Base-by-base conservation (phyloP, 371 early-diverging fungal species). In the Nematocida displodere region DNA sequence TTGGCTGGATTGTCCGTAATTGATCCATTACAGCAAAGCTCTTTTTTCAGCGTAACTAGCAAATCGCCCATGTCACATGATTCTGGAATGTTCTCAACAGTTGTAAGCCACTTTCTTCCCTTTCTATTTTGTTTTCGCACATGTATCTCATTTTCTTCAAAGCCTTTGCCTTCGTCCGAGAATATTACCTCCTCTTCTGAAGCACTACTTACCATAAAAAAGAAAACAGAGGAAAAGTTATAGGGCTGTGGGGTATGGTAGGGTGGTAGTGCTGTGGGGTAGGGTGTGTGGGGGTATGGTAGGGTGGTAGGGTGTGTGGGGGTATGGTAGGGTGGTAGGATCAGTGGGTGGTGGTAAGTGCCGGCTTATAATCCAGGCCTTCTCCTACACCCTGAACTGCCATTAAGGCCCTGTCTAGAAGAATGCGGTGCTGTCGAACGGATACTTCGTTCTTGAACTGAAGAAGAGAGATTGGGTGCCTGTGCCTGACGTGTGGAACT, bases 21-120 rank as follows among this genome's bases (percentile, higher is more conserved):
- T 26, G 87, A 92, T 29, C 96, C 96, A 86, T 91, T 93, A 86
- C 95, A 94, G 56, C 92, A 93, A 81, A 93, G 93, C 50, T 85
- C 88, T 85, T 91, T 92, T 86, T 92, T 94, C 83, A 95, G 91
- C 37, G 87, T 88, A 84, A 92, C 94, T 76, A 94, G 83, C 71
- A 95, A 85, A 76, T 87, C 87, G 84, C 91, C 92, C 78, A 86
- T 86, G 82, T 95, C 92, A 76, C 89, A 87, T 64, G 89, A 87
- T 44, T 85, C 85, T 77, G 92, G 91, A 48, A 93, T 86, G 39
- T 93, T 94, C 82, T 91, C 90, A 36, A 93, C 86, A 37, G 93
- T 92, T 3, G 95, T 93, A 79, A 92, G 82, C 44, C 92, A 91
- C 86, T 96, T 96, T 82, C 92, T 87, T 66, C 94, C 93, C 85